Evolutionary conservation across 352 stramenopile species (phyloP).

Genomic region (Phytopythium aichiense): DNA sequence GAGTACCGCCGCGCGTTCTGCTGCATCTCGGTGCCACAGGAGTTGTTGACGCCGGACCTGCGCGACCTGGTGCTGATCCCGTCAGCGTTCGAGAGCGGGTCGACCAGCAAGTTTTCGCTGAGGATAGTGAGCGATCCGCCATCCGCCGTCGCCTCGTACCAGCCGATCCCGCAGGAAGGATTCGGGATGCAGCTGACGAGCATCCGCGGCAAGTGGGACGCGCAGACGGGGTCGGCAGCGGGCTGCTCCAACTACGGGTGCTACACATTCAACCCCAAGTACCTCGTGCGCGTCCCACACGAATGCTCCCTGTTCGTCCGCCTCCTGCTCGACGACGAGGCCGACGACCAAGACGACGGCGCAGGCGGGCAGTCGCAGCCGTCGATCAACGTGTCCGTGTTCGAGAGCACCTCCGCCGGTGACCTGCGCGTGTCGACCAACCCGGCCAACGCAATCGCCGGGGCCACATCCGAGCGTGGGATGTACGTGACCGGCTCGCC

Average conservation of each 20-base stretch:
- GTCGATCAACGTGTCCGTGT: conserved; percentile 75
- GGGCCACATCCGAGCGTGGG: conserved; percentile 39
- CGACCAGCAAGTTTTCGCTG: conserved; percentile 45
- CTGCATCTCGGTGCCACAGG: conserved; percentile 45
- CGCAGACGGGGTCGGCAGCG: conserved; percentile 46
- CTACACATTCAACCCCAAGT: conserved; percentile 83
- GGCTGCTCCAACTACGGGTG: conserved; percentile 77
- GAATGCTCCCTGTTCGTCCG: conserved; percentile 55
- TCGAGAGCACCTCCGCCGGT: conserved; percentile 51
- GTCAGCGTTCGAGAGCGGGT: conserved; percentile 62
- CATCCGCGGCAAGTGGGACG: conserved; percentile 47
- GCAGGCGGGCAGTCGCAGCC: conserved; percentile 9
- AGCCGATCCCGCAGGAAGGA: conserved; percentile 47
- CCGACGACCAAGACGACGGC: conserved; percentile 7
- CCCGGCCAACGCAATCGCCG: conserved; percentile 44
- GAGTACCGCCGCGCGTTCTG: conserved; percentile 82
- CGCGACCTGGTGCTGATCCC: conserved; percentile 62
- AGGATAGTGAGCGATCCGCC: conserved; percentile 56
- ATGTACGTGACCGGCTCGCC: conserved; percentile 53
- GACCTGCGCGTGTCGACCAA: conserved; percentile 59
- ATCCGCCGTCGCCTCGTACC: conserved; percentile 21
- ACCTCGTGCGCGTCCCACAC: conserved; percentile 50
- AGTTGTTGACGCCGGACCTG: conserved; percentile 16
- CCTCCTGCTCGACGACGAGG: conserved; percentile 31
- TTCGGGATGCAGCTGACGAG: conserved; percentile 40